Evolutionary conservation across 2,329 filamentous ascomycete genomes (phyloP).

Genomic region (Arthrobotrys megalospora): DNA sequence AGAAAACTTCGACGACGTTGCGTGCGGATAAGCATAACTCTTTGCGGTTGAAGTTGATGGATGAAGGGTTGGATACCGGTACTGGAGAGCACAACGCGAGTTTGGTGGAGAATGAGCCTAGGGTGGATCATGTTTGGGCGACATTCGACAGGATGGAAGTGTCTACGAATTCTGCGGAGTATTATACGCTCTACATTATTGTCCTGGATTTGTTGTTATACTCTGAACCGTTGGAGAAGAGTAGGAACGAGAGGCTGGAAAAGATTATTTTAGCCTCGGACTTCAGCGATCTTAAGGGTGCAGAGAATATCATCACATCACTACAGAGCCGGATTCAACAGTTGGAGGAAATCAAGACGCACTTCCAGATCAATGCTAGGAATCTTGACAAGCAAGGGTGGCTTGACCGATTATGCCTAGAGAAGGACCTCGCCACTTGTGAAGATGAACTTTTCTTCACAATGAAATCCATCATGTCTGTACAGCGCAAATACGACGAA

Average conservation of each 20-base stretch:
- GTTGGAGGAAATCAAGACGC: constrained; percentile 93
- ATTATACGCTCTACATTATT: constrained; percentile 98
- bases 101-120: constrained; percentile 76
- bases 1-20: constrained; percentile 94
- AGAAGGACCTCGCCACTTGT: constrained; percentile 87
- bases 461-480: constrained; percentile 99
- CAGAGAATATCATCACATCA: constrained; percentile 90
- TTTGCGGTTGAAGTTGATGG: constrained; percentile 94
- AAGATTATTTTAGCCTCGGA: constrained; percentile 99
- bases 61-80: constrained; percentile 76
- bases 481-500: constrained; percentile 87
- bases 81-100: constrained; percentile 68
- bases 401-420: constrained; percentile 89
- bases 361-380: constrained; percentile 93
- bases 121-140: constrained; percentile 97
- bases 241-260: constrained; percentile 92
- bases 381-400: constrained; percentile 90
- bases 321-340: constrained; percentile 93
- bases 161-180: constrained; percentile 97
- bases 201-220: constrained; percentile 96
- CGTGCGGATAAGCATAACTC: constrained; percentile 99
- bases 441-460: constrained; percentile 99
- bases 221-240: constrained; percentile 96
- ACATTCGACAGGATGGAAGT: constrained; percentile 94
- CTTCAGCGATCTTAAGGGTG: constrained; percentile 94